Percentiles rank a stretch among this genome's conserved stretches.
phyloP scores from a whole-genome alignment of 1,284 basidiomycete genomes.

The Prillingera fragicola region DNA sequence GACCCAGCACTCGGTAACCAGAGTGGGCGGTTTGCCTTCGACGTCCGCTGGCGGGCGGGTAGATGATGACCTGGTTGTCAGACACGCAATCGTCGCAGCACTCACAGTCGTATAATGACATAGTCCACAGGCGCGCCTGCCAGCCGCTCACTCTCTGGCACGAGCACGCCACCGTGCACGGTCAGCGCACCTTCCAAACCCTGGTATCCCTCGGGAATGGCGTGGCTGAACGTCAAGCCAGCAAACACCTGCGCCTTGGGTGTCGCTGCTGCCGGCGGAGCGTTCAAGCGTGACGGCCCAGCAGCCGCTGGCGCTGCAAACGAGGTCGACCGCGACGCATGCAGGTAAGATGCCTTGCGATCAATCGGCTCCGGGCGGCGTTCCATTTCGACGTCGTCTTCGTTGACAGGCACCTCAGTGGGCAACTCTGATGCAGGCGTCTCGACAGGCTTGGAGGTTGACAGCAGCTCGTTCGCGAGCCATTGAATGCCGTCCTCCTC shows the following conservation, averaged over 20 bases:
- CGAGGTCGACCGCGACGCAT: conserved; percentile 28
- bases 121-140: conserved; percentile 37
- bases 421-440: background rate
- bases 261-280: background rate
- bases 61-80: conserved; percentile 1
- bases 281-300: conserved; percentile 6
- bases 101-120: conserved; percentile 43
- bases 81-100: background rate
- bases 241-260: conserved; percentile 23
- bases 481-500: conserved; percentile 24
- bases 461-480: conserved; percentile 39
- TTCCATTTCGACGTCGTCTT: conserved; percentile 11
- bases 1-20: conserved; percentile 47
- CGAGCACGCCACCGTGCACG: conserved; percentile 28
- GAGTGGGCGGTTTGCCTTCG: conserved; percentile 5
- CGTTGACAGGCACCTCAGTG: background rate
- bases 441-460: conserved; percentile 11
- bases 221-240: conserved; percentile 35
- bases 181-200: conserved; percentile 34
- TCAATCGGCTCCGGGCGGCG: conserved; percentile 4
- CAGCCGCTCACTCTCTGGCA: conserved; percentile 29
- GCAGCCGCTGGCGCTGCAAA: conserved; percentile 14
- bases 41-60: conserved; percentile 1
- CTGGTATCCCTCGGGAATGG: conserved; percentile 31
- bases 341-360: conserved; percentile 31